Evolutionary conservation across 305 asterid species (phyloP), one percentile per base, ranked within the genome.

Genomic region (Fraxinus nigra): DNA sequence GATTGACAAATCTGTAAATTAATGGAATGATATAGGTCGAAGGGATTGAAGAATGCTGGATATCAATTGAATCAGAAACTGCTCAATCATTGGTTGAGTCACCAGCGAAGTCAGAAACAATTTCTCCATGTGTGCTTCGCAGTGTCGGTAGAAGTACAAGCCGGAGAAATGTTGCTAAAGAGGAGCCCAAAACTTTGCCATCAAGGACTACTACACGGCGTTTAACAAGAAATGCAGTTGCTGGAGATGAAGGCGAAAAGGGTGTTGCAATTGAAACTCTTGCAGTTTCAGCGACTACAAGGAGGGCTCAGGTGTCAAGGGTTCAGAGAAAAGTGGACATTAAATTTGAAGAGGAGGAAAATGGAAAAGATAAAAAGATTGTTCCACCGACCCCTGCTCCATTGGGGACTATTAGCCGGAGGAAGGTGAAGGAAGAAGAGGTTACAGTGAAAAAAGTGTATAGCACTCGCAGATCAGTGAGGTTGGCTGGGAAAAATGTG

Each of bases 391-490:
- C 95, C 65, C 96, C 93, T 30, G 91, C 89, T 37, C 86, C 81
- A 0, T 20, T 38, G 2, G 89, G 81, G 4, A 79, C 67, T 79
- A 72, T 89, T 75, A 86, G 80, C 89, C 85, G 88, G 76, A 86
- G 89, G 80, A 81, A 87, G 85, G 87, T 76, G 72, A 73, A 37
- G 79, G 85, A 78, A 77, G 91, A 80, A 81, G 91, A 84, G 37
- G 88, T 85, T 35, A 77, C 86, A 3, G 86, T 84, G 38, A 85
- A 38, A 40, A 82, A 30, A 40, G 86, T 77, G 28, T 88, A 84
- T 37, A 83, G 92, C 85, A 87, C 94, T 1, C 85, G 98, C 20
- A 78, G 93, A 72, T 95, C 98, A 4, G 84, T 82, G 51, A 92
- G 98, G 89, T 84, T 92, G 89, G 90, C 92, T 18, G 84, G 26